Base-by-base conservation (phyloP, 179 eudicot genomes). In the Spergularia azorica region DNA sequence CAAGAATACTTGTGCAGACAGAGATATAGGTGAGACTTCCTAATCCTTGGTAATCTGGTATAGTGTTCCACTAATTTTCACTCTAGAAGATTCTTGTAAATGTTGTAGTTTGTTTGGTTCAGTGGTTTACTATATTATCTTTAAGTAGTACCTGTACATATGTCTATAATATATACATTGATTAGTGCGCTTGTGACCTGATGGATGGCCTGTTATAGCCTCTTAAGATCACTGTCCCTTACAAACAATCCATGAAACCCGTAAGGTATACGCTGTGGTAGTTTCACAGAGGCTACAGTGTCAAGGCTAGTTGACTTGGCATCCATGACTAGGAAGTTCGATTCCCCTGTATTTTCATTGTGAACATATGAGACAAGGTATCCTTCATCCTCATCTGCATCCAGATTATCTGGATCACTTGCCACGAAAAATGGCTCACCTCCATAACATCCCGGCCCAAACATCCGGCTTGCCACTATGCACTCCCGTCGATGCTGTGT, bases 401-500 rank as follows among this genome's bases (percentile, higher is more conserved):
- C 8, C 2, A 61, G 46, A 57, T 78, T 70, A 59, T 78, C 79
- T 13, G 76, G 81, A 57, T 80, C 32, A 9, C 67, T 26, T n/a
- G 83, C 79, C 68, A 80, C 83, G 48, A 80, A 80, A 76, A 76
- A 80, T 7, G 83, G 83, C 72, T 80, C 83, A 11, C 83, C 83
- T 17, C 79, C 83, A 14, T 76, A 56, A 21, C 76, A 70, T 13
- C 76, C 83, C 0, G 80, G 81, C 48, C 81, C 89, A 16, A 76
- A 91, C 73, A 87, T 70, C 64, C 88, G 79, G 50, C 85, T 77
- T 0, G 87, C 93, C 71, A 88, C 89, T 21, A 86, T 80, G 80
- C 88, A 84, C 20, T 89, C 91, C 1, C 76, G 76, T 0, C 82
- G 77, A 14, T 79, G 85, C 16, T 74, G 43, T 0, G 82, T 70